Percentiles rank a stretch among this genome's conserved stretches.
phyloP scores from a whole-genome alignment of 1,284 basidiomycete genomes.

The Cryptococcus amylolentus region DNA sequence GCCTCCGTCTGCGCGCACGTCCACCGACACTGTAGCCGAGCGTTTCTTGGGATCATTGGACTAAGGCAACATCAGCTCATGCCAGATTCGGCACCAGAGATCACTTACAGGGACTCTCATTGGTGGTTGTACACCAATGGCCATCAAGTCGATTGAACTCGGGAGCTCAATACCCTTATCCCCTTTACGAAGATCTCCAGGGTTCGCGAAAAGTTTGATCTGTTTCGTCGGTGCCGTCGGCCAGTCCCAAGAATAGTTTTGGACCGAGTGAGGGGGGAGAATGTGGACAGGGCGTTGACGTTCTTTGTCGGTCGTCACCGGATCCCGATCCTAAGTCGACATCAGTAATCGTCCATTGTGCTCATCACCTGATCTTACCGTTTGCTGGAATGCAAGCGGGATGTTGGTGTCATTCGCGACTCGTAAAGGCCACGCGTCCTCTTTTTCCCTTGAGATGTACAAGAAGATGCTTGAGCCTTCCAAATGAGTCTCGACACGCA shows the following conservation, averaged over 20 bases:
- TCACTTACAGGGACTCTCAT: conserved; percentile 65
- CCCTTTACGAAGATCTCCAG: background rate
- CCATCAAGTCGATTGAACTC: conserved; percentile 86
- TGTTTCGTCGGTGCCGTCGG: conserved; percentile 83
- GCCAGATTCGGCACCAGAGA: background rate
- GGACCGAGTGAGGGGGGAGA: conserved; percentile 23
- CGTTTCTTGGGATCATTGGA: conserved; percentile 31
- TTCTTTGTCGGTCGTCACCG: conserved; percentile 49
- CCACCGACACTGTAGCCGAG: conserved; percentile 73
- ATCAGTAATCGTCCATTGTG: conserved; percentile 1
- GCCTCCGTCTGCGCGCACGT: conserved; percentile 85
- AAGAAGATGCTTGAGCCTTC: conserved; percentile 89
- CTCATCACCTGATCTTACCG: conserved; percentile 52
- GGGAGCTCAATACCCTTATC: conserved; percentile 52
- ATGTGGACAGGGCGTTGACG: conserved; percentile 22
- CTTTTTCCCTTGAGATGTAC: conserved; percentile 63
- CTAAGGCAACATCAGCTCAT: background rate
- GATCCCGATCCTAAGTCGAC: conserved; percentile 27
- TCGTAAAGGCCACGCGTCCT: conserved; percentile 77
- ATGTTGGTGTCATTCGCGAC: conserved; percentile 87
- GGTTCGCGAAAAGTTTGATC: conserved; percentile 64
- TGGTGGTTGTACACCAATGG: conserved; percentile 89
- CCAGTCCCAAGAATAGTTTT: conserved; percentile 86
- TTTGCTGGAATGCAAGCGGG: conserved; percentile 69
- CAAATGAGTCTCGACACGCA: conserved; percentile 79